Evolutionary conservation across 139 green algal species (phyloP), one percentile per base, ranked within the genome.

Genomic region (Eudorina sp.): DNA sequence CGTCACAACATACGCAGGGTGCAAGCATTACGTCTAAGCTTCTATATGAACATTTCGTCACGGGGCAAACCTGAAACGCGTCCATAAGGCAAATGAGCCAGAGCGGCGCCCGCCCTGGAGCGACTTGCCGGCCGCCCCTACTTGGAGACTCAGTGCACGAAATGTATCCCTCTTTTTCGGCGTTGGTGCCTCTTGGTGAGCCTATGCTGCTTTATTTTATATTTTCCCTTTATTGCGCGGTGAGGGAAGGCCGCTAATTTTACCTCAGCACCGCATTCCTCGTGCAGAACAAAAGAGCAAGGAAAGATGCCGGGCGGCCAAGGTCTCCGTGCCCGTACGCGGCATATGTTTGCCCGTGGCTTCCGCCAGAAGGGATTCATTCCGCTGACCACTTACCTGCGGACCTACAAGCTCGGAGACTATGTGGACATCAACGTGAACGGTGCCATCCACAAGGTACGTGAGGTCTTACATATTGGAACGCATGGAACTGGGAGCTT

Each of bases 341-440:
- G 98, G 58, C 92, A 99, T 82, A 89, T 97, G 51, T 99, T 99
- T 93, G 94, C 94, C 34, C 92, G 95, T 55, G 94, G 90, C 66
- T 98, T 97, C 92, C 91, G 97, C 72, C 89, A 96, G 80, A 95
- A 99, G 85, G 98, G 98, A 60, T 97, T 94, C 93, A 98, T 99
- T 91, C 93, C 94, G 55, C 86, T 99, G 19, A 94, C 94, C 60
- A 96, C 92, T 16, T 99, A 99, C 95, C 95, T 99, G 93, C 95
- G 96, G 66, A 97, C 77, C 79, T 99, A 97, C 94, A 98, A 97
- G 94, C 77, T 99, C 53, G 98, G 98, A 43, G 97, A 99, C 93
- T 98, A 98, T 91, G 97, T 99, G 29, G 97, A 99, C 94, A 97
- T 99, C 92, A 99, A 99, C 92, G 97, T 98, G 69, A 99, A 99